Conservation (phyloP, 2,329 filamentous ascomycete species). For the Cladophialophora bantiana region DNA sequence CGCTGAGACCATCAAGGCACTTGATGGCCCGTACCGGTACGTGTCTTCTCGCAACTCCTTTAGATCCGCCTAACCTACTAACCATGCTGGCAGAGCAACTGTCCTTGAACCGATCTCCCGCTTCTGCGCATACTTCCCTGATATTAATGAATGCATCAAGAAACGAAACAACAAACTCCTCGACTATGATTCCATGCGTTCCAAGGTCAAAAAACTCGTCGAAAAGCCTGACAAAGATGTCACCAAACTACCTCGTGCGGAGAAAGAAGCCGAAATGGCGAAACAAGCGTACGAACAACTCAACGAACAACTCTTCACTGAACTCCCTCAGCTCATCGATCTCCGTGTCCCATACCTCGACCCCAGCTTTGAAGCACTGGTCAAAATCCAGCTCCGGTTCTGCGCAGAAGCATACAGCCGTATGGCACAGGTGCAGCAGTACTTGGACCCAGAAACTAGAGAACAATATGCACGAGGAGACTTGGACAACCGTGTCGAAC, state of each 20-base stretch:
- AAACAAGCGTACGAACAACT: constrained; percentile 93
- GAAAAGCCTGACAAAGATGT: constrained; percentile 99
- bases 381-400: constrained; percentile 97
- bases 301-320: constrained; percentile 92
- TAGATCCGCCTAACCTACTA: constrained; percentile 5
- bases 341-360: constrained; percentile 96
- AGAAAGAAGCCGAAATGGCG: constrained; percentile 95
- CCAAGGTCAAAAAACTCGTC: constrained; percentile 93
- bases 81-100: constrained; percentile 67
- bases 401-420: constrained; percentile 96
- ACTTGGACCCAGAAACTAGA: constrained; percentile 91
- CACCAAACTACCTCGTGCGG: constrained; percentile 91
- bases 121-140: constrained; percentile 98
- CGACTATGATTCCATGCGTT: constrained; percentile 94
- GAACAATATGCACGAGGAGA: constrained; percentile 96
- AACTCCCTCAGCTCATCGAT: constrained; percentile 95
- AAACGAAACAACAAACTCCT: constrained; percentile 98
- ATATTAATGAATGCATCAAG: constrained; percentile 99
- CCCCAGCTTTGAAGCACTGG: constrained; percentile 94
- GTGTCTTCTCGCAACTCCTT: constrained; percentile 28
- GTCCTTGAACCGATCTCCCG: constrained; percentile 94
- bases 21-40: constrained; percentile 92
- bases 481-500: constrained; percentile 87
- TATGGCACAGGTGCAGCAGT: constrained; percentile 99
- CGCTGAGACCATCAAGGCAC: constrained; percentile 95